Evolutionary conservation across 805 yeast species (phyloP).

Genomic region (Teunomyces lycoperdinae): DNA sequence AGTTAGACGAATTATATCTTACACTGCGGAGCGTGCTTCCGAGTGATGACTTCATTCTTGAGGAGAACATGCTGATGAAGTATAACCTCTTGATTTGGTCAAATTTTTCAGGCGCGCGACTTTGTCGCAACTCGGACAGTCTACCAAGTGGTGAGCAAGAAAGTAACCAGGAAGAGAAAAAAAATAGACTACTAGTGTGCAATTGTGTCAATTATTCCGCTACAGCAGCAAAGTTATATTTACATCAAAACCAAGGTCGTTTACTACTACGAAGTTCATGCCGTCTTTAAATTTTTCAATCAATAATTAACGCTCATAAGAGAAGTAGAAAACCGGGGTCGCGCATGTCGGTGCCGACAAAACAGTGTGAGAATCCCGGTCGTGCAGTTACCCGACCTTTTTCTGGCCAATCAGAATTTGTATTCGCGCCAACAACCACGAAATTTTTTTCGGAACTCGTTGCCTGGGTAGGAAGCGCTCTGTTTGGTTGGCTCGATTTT

Average conservation of each 20-base stretch:
- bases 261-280: no score
- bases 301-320: neutral
- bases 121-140: neutral
- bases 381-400: constrained; percentile 8
- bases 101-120: constrained; percentile 5
- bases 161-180: no score
- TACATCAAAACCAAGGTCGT: no score
- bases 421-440: constrained; percentile 4
- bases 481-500: constrained; percentile 5
- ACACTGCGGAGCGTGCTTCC: constrained; percentile 5
- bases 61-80: neutral
- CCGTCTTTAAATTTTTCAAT: no score
- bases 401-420: constrained; percentile 11
- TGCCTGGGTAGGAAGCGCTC: constrained; percentile 3
- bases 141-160: no score
- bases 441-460: constrained; percentile 6
- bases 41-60: constrained; percentile 1
- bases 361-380: neutral
- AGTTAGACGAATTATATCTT: constrained; percentile 7
- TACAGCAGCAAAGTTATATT: no score
- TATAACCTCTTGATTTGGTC: neutral
- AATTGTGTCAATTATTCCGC: no score
- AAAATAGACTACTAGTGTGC: no score
- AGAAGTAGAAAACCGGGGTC: neutral
- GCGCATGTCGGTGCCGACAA: constrained; percentile 1